Conservation (phyloP, 164 flowering plant genomes). For the Piper betle region DNA sequence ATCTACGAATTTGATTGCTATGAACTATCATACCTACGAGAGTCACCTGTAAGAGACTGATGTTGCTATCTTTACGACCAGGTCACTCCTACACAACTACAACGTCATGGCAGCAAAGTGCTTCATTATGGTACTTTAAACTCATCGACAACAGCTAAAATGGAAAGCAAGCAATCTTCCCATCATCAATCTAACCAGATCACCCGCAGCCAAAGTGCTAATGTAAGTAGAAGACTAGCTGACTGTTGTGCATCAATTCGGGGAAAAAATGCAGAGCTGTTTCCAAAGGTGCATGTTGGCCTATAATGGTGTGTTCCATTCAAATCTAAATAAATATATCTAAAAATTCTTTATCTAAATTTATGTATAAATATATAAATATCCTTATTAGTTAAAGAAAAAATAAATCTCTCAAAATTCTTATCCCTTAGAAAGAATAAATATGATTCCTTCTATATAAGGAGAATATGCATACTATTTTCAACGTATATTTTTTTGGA, state of each 20-base stretch:
- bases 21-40: background rate
- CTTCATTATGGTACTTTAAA: background rate
- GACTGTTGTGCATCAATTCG: conserved; percentile 6
- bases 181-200: background rate
- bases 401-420: too few relatives aligned
- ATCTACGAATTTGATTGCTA: too few relatives aligned
- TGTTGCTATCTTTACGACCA: conserved; percentile 9
- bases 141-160: background rate
- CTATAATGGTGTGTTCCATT: too few relatives aligned
- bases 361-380: too few relatives aligned
- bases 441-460: too few relatives aligned
- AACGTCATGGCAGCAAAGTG: conserved; percentile 13
- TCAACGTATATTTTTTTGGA: too few relatives aligned
- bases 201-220: background rate
- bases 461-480: too few relatives aligned
- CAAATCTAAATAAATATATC: too few relatives aligned
- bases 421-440: too few relatives aligned
- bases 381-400: too few relatives aligned
- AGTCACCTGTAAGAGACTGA: too few relatives aligned
- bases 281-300: conserved; percentile 15
- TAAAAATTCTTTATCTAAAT: too few relatives aligned
- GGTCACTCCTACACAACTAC: conserved; percentile 19
- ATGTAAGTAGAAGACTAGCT: background rate
- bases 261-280: conserved; percentile 12
- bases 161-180: background rate